Evolutionary conservation across 1,139 yeast genomes (phyloP), one percentile per base, ranked within the genome.

Genomic region (Kodamaea sp.): DNA sequence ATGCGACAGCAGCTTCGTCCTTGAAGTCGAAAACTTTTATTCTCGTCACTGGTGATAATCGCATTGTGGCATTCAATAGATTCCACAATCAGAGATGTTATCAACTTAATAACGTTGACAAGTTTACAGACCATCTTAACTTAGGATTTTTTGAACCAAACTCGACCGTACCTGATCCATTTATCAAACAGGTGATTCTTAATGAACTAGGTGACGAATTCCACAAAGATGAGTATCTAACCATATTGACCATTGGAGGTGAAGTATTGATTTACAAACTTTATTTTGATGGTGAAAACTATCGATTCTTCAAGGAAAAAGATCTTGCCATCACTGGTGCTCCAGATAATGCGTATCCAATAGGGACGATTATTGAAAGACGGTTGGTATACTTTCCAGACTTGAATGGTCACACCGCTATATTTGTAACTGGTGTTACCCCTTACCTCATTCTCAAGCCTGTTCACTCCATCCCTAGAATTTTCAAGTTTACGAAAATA

Each of bases 191-290:
- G 55, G 73, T 83, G 3, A 73, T 83, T 50, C 70, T 83, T 33
- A 74, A 79, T 32, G 76, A 73, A 29, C 53, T 88, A 28, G 96
- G 96, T 3, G 87, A 83, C 47, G 59, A 66, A 16, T 67, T 75
- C 34, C 51, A 58, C 22, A 59, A 61, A 30, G 66, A 65, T 22
- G 90, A 86, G 46, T 81, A 79, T 54, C 57, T 89, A 41, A 70
- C 89, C 0, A 66, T 87, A 5, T 63, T 88, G 32, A 87, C 95
- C 0, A 75, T 80, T 53, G 90, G 92, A 35, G 94, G 94, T 48
- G 95, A 88, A 55, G 64, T 87, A 1, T 65, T 79, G 28, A 64
- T 84, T 42, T 88, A 88, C 55, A 78, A 79, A 47, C 61, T 81
- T 26, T 76, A 66, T 39, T 68, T 67, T 44, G 79, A 73, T 50